phyloP scores from a whole-genome alignment of 306 rosid genomes.

The Citrullus mucosospermus region DNA sequence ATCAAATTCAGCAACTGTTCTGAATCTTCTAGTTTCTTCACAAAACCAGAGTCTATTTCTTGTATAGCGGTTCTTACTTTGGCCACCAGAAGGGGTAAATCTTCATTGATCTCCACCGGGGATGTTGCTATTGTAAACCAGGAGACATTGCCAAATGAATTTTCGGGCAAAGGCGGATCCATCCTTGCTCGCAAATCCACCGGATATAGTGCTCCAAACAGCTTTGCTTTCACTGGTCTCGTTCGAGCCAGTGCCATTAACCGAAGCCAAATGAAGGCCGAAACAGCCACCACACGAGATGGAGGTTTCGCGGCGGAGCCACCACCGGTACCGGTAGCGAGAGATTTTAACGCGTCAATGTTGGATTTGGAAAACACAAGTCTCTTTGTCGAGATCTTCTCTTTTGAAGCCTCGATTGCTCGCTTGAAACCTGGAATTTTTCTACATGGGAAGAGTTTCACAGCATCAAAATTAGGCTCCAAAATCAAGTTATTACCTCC shows the following conservation, averaged over 20 bases:
- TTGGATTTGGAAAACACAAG: conserved; percentile 10
- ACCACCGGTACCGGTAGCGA: background rate
- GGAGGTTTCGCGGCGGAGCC: background rate
- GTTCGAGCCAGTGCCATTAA: conserved; percentile 3
- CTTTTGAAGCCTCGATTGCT: background rate
- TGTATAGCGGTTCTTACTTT: conserved; percentile 10
- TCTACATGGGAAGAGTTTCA: conserved; percentile 21
- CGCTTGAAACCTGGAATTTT: conserved; percentile 1
- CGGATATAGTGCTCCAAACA: conserved; percentile 10
- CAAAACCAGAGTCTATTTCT: conserved; percentile 2
- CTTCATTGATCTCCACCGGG: background rate
- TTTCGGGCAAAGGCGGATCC: conserved; percentile 21
- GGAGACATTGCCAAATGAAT: conserved; percentile 21
- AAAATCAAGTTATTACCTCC: background rate
- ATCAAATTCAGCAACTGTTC: background rate
- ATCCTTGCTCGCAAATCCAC: conserved; percentile 24
- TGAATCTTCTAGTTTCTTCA: background rate
- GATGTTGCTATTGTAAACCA: conserved; percentile 3
- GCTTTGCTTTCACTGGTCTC: background rate
- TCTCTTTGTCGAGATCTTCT: conserved; percentile 12
- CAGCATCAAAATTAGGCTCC: conserved; percentile 8
- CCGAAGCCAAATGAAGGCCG: conserved; percentile 27
- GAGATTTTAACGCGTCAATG: conserved; percentile 5
- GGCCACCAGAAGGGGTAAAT: background rate
- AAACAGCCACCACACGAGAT: conserved; percentile 32